Evolutionary conservation across 2,329 filamentous ascomycete genomes (phyloP), one percentile per base, ranked within the genome.

Genomic region (Fusarium sororula): DNA sequence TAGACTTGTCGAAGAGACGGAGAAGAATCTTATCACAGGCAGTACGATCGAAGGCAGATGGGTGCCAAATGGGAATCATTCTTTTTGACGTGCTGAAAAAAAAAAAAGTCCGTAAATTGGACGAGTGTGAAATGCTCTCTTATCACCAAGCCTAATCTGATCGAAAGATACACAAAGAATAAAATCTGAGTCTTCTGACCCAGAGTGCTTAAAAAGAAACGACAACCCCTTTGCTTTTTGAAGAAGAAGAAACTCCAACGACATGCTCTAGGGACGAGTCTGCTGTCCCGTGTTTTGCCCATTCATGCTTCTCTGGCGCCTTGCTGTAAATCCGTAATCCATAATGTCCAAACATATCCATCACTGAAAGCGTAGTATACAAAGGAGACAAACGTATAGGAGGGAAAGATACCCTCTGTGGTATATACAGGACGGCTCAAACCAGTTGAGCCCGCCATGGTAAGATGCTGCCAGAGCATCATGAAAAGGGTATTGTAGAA

Each of bases 271-370:
- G 61, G 53, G 53, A 67, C 53, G 39, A 60, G 35, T 37, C 63
- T 67, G 56, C 39, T 64, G 64, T 58, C 55, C 53, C 20, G 24
- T 56, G 63, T 72, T 66, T 66, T 68, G 67, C 61, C 51, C 58
- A 47, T 64, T 55, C 60, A 30, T 76, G 57, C 64, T 73, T 66
- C 64, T 63, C 60, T 51, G 67, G 69, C 76, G 76, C 76, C 76
- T 66, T 78, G 72, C 76, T 76, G 38, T 55, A 70, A 35, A 50
- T 44, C 57, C 71, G 37, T 76, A 61, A 76, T 60, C 50, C 68
- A 53, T 76, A 67, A 74, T 77, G 68, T 70, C 57, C 51, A 37
- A 53, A 60, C 66, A 59, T 72, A 61, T 66, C 74, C 66, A 61
- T 73, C 65, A 70, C 51, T 75, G 55, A 60, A 62, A 53, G 56